Evolutionary conservation across 2,329 filamentous ascomycete species (phyloP).

Genomic region (Lachnellula hyalina): DNA sequence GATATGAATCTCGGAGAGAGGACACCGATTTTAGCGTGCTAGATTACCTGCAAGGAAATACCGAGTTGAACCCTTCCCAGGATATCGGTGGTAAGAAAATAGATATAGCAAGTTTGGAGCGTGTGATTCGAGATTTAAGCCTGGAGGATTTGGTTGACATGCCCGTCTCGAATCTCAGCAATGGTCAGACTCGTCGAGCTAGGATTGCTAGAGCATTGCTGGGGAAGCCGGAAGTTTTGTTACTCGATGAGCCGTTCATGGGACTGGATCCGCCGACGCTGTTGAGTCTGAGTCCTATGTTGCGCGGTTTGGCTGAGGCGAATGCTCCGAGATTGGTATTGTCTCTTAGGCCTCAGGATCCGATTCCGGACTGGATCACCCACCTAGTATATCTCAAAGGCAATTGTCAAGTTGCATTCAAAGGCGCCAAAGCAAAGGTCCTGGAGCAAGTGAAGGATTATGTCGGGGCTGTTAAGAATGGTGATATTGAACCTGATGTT

Average conservation of each 20-base stretch:
- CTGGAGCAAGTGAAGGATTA: constrained; percentile 48
- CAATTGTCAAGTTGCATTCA: constrained; percentile 57
- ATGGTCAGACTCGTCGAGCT: constrained; percentile 83
- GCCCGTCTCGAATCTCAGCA: constrained; percentile 85
- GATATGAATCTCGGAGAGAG: constrained; percentile 85
- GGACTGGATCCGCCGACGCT: constrained; percentile 84
- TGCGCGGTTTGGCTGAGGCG: constrained; percentile 61
- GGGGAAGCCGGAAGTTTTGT: constrained; percentile 69
- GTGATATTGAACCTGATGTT: constrained; percentile 6
- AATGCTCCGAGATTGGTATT: constrained; percentile 69
- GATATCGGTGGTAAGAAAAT: constrained; percentile 44
- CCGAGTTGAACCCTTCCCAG: constrained; percentile 69
- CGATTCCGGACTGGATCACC: constrained; percentile 84
- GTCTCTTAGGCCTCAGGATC: constrained; percentile 77
- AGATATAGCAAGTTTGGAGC: constrained; percentile 47
- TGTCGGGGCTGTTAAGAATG: constrained; percentile 30
- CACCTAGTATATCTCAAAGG: constrained; percentile 70
- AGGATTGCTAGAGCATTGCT: constrained; percentile 84
- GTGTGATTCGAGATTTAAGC: constrained; percentile 64
- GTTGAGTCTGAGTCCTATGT: constrained; percentile 62
- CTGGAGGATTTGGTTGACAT: constrained; percentile 67
- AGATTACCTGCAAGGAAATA: constrained; percentile 78
- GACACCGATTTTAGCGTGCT: constrained; percentile 79
- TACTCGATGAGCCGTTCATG: constrained; percentile 95
- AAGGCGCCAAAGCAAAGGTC: constrained; percentile 62